Conservation (phyloP, 1,139 yeast genomes). For the Ogataea hybrid region DNA sequence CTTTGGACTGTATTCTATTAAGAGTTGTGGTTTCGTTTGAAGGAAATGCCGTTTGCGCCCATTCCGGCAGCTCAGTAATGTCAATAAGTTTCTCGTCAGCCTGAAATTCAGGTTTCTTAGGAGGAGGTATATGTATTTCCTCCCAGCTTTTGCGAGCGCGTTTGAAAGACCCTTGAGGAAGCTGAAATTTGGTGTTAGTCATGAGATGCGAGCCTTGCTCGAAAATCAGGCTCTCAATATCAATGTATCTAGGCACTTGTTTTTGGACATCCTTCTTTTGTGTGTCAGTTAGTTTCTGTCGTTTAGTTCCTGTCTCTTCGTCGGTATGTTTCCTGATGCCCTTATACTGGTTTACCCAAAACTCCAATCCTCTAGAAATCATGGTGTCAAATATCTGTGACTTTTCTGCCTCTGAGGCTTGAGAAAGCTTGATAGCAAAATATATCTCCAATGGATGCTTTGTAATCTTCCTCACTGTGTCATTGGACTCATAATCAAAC, state of each 20-base stretch:
- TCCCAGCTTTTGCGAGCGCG: slow-evolving; percentile 74
- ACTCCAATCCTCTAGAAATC: slow-evolving; percentile 15
- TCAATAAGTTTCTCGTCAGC: slow-evolving; percentile 54
- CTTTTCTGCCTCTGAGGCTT: slow-evolving; percentile 18
- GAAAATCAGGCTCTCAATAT: slow-evolving; percentile 61
- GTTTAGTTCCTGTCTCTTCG: slow-evolving; percentile 18
- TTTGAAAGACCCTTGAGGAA: slow-evolving; percentile 85
- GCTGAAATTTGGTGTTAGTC: slow-evolving; percentile 62
- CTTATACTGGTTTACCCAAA: slow-evolving; percentile 18
- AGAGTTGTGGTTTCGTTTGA: slow-evolving; percentile 60
- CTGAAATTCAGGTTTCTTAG: slow-evolving; percentile 41
- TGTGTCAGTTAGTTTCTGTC: slow-evolving; percentile 20
- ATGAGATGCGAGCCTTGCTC: slow-evolving; percentile 72
- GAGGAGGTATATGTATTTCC: slow-evolving; percentile 86
- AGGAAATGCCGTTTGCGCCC: slow-evolving; percentile 83
- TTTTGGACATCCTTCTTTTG: slow-evolving; percentile 24
- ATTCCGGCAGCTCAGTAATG: slow-evolving; percentile 65
- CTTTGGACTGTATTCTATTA: slow-evolving; percentile 81
- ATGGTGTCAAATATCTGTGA: slow-evolving; percentile 17
- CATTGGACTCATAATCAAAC: slow-evolving; percentile 50
- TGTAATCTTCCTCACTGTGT: slow-evolving; percentile 47
- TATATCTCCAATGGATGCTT: slow-evolving; percentile 38
- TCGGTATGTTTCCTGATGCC: slow-evolving; percentile 15
- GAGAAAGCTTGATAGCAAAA: slow-evolving; percentile 29
- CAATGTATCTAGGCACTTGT: slow-evolving; percentile 54